These are phyloP conservation scores for Eustoma russellianum DNA, from an alignment of 257 asterid species.

Conservation along the genomic window DNA sequence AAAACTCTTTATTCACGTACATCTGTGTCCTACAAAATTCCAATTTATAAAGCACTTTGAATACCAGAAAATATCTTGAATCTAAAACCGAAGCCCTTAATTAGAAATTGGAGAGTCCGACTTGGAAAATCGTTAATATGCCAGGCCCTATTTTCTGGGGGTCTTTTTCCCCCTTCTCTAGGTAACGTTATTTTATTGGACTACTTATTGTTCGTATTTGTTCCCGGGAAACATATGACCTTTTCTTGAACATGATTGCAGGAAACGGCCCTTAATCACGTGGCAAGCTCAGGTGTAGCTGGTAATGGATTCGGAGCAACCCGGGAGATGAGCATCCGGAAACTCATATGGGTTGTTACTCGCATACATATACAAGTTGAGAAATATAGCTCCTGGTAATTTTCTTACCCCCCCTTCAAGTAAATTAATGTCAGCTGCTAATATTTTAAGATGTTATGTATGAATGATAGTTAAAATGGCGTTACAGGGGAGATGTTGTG, in stretches of 20 bases:
- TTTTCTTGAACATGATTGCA: slow-evolving; percentile 9
- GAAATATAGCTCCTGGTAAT: slow-evolving; percentile 67
- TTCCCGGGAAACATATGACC: too few relatives aligned
- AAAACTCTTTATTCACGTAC: too few relatives aligned
- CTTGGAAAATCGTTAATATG: too few relatives aligned
- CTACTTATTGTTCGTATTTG: too few relatives aligned
- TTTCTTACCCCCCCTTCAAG: neutral
- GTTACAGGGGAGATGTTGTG: slow-evolving; percentile 71
- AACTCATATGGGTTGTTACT: slow-evolving; percentile 82
- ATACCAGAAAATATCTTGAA: too few relatives aligned
- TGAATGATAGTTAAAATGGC: neutral
- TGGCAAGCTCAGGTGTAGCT: slow-evolving; percentile 58
- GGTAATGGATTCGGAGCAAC: slow-evolving; percentile 86
- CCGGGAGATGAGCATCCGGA: slow-evolving; percentile 70
- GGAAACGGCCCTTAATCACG: slow-evolving; percentile 91
- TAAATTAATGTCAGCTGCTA: neutral
- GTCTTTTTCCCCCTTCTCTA: too few relatives aligned
- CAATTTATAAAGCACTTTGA: too few relatives aligned
- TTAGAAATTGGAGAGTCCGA: too few relatives aligned
- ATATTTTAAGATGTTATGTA: neutral
- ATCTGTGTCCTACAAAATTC: too few relatives aligned
- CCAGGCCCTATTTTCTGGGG: too few relatives aligned
- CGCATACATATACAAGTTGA: slow-evolving; percentile 60
- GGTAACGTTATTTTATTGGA: too few relatives aligned
- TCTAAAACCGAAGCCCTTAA: too few relatives aligned